These are phyloP conservation scores for Cerioporus squamosus DNA, from an alignment of 1,284 basidiomycete genomes.

Conservation along the genomic window DNA sequence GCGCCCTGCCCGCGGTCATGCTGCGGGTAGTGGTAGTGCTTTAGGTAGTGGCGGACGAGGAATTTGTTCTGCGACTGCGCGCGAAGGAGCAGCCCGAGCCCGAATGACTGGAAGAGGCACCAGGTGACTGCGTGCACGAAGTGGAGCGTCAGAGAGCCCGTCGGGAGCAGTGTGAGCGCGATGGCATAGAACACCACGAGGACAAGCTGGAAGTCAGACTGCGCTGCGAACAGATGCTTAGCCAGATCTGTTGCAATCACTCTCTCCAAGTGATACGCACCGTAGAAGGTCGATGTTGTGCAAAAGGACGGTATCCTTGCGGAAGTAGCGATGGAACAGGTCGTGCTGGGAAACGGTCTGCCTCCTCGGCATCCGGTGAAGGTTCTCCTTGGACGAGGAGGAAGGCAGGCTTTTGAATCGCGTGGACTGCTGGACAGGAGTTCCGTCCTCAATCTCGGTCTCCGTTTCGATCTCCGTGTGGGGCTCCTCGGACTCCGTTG, in stretches of 20 bases:
- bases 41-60: slow-evolving; percentile 92
- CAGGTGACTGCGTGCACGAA: slow-evolving; percentile 86
- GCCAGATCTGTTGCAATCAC: slow-evolving; percentile 2
- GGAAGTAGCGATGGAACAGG: slow-evolving; percentile 88
- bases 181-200: slow-evolving; percentile 38
- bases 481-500: slow-evolving; percentile 63
- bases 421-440: slow-evolving; percentile 9
- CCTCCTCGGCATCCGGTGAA: slow-evolving; percentile 19
- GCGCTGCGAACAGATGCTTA: slow-evolving; percentile 44
- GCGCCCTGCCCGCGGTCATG: slow-evolving; percentile 69
- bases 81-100: slow-evolving; percentile 82
- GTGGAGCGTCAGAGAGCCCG: slow-evolving; percentile 60
- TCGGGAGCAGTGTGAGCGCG: slow-evolving; percentile 40
- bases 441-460: slow-evolving; percentile 33
- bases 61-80: slow-evolving; percentile 89
- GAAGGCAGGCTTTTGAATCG: slow-evolving; percentile 16
- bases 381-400: slow-evolving; percentile 11
- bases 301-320: slow-evolving; percentile 84
- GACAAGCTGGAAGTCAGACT: slow-evolving; percentile 69
- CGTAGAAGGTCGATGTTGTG: slow-evolving; percentile 86
- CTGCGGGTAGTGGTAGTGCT: slow-evolving; percentile 84
- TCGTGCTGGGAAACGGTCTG: slow-evolving; percentile 76
- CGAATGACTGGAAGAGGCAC: slow-evolving; percentile 90
- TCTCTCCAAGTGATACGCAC: slow-evolving; percentile 47
- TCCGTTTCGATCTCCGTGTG: slow-evolving; percentile 74